Evolutionary conservation across 2,329 filamentous ascomycete species (phyloP).

Genomic region (Colletotrichum nymphaeae): DNA sequence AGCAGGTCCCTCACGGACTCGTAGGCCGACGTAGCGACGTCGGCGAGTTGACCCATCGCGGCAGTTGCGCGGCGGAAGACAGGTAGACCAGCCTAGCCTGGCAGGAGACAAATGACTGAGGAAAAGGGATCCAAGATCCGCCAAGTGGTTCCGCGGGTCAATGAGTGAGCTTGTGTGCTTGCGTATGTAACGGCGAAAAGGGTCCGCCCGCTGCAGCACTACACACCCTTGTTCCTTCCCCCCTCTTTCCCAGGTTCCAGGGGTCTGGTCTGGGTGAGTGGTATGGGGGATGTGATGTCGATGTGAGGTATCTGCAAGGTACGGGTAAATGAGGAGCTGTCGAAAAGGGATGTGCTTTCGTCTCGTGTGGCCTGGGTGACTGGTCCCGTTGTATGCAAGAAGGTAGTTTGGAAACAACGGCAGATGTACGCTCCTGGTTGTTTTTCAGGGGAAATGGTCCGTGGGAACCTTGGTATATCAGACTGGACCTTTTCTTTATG

Average conservation of each 20-base stretch:
- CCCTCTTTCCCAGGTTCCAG: neutral
- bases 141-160: slow-evolving; percentile 15
- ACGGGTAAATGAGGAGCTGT: neutral
- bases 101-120: neutral
- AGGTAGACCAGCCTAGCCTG: neutral
- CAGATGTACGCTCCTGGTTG: neutral
- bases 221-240: slow-evolving; percentile 6
- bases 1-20: slow-evolving; percentile 36
- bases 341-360: neutral
- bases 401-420: slow-evolving; percentile 8
- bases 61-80: neutral
- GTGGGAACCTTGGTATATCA: neutral
- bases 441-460: neutral
- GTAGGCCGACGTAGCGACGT: slow-evolving; percentile 24
- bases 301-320: slow-evolving; percentile 14
- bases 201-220: slow-evolving; percentile 8
- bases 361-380: neutral
- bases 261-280: neutral
- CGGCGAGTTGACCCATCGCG: slow-evolving; percentile 30
- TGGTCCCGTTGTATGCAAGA: neutral
- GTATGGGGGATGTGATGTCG: neutral
- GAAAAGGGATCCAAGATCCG: neutral
- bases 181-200: neutral
- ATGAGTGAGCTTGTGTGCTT: neutral
- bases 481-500: neutral